These are phyloP conservation scores for Pseudogymnoascus destructans DNA, from an alignment of 2,329 filamentous ascomycete species.

Conservation along the genomic window DNA sequence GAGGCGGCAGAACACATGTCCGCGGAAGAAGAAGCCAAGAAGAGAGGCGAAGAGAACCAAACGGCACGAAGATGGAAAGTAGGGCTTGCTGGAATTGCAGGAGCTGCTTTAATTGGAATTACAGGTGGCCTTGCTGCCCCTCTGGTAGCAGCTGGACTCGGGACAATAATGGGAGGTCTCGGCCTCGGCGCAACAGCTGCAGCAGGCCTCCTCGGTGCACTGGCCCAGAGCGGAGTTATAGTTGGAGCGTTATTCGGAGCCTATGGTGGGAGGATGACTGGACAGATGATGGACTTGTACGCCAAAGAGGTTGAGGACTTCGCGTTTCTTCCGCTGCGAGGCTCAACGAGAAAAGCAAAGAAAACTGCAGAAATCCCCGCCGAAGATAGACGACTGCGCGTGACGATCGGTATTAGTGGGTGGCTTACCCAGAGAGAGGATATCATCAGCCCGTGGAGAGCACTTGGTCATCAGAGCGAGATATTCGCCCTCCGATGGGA, in stretches of 20 bases:
- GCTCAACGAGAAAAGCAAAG: conserved; percentile 31
- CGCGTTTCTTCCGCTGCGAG: conserved; percentile 63
- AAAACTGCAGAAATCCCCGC: conserved; percentile 34
- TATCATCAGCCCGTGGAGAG: conserved; percentile 64
- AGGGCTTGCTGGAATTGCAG: conserved; percentile 74
- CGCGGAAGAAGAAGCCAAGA: conserved; percentile 57
- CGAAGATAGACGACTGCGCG: conserved; percentile 55
- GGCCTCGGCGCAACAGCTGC: conserved; percentile 63
- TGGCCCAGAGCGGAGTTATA: conserved; percentile 66
- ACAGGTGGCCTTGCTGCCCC: conserved; percentile 66
- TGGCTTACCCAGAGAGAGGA: conserved; percentile 65
- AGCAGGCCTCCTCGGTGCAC: conserved; percentile 63
- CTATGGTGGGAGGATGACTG: conserved; percentile 73
- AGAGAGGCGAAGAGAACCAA: conserved; percentile 58
- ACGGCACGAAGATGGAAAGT: conserved; percentile 74
- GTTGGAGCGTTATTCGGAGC: conserved; percentile 83
- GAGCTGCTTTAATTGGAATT: conserved; percentile 61
- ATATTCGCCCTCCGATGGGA: conserved; percentile 80
- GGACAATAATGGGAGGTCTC: conserved; percentile 62
- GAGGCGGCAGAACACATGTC: conserved; percentile 60
- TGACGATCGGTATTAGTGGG: conserved; percentile 74
- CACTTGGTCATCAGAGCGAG: conserved; percentile 60
- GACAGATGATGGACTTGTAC: conserved; percentile 81
- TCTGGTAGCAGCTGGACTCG: conserved; percentile 65
- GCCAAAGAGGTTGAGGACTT: conserved; percentile 80